phyloP scores from a whole-genome alignment of 1,139 yeast genomes.

The Yamadazyma blattariae region DNA sequence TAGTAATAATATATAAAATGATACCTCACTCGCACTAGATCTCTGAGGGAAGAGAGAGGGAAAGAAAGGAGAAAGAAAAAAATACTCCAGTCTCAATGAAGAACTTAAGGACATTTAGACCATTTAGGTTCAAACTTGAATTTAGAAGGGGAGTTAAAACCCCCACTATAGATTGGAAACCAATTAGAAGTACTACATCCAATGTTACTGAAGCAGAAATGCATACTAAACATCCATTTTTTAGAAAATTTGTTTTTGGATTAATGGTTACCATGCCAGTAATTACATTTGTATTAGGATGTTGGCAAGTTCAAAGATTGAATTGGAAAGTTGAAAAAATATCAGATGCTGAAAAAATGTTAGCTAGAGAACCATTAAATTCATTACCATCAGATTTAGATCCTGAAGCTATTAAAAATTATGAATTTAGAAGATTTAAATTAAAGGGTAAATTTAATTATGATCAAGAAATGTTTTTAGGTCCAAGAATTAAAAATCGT shows the following conservation, averaged over 20 bases:
- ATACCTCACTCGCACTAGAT: no score
- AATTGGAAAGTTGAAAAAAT: slow-evolving; percentile 88
- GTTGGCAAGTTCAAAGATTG: slow-evolving; percentile 88
- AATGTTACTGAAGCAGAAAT: slow-evolving; percentile 40
- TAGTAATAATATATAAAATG: no score
- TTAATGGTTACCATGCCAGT: slow-evolving; percentile 83
- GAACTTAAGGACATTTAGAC: no score
- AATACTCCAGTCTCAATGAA: no score
- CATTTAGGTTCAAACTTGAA: neutral
- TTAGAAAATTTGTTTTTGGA: slow-evolving; percentile 52
- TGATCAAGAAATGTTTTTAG: slow-evolving; percentile 85
- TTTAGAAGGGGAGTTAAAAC: slow-evolving; percentile 46
- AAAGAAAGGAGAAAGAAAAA: no score
- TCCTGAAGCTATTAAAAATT: slow-evolving; percentile 56
- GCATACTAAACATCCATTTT: slow-evolving; percentile 35
- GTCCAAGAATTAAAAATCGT: slow-evolving; percentile 81
- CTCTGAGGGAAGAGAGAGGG: no score
- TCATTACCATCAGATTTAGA: slow-evolving; percentile 62
- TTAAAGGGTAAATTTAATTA: slow-evolving; percentile 79
- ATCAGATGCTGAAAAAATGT: slow-evolving; percentile 75
- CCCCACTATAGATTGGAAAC: slow-evolving; percentile 82
- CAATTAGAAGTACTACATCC: slow-evolving; percentile 55
- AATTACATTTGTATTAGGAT: slow-evolving; percentile 79
- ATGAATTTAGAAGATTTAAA: slow-evolving; percentile 77
- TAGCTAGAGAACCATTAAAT: slow-evolving; percentile 66